phyloP scores from a whole-genome alignment of 2,329 filamentous ascomycete species.

The Epichloe coenophiala region DNA sequence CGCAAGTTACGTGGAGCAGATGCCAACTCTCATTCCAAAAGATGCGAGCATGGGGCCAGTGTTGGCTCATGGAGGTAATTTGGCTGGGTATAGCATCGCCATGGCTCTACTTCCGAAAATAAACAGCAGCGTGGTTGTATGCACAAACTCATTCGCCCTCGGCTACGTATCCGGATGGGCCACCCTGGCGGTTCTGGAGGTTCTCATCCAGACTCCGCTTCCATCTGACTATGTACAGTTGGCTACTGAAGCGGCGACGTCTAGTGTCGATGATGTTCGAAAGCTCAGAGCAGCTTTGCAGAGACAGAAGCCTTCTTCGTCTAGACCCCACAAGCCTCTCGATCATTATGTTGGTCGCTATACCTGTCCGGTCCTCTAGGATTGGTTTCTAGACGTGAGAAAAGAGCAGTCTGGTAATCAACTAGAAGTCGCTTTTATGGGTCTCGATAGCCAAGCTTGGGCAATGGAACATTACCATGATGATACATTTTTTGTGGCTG shows the following conservation, averaged over 20 bases:
- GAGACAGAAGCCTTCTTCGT: not conserved
- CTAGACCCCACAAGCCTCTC: not conserved
- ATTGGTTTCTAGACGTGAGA: not conserved
- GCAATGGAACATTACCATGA: not conserved
- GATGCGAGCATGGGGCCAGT: not conserved
- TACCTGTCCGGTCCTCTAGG: not conserved
- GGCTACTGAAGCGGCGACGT: not conserved
- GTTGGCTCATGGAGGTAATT: not conserved
- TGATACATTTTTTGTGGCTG: not conserved
- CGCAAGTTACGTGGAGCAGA: not conserved
- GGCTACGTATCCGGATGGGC: not conserved
- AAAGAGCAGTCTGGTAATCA: not conserved
- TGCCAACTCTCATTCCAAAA: not conserved
- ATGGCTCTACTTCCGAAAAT: not conserved
- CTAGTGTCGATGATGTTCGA: not conserved
- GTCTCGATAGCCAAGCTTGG: not conserved
- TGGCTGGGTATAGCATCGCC: not conserved
- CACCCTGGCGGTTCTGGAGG: not conserved
- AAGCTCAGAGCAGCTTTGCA: not conserved
- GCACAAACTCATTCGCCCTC: not conserved
- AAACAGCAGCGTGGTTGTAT: not conserved
- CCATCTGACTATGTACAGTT: not conserved
- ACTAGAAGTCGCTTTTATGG: not conserved
- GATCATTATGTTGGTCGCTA: not conserved
- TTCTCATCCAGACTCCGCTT: not conserved